Base-by-base conservation (phyloP, 768 basidiomycete species). In the Xerocomellus intermedius region DNA sequence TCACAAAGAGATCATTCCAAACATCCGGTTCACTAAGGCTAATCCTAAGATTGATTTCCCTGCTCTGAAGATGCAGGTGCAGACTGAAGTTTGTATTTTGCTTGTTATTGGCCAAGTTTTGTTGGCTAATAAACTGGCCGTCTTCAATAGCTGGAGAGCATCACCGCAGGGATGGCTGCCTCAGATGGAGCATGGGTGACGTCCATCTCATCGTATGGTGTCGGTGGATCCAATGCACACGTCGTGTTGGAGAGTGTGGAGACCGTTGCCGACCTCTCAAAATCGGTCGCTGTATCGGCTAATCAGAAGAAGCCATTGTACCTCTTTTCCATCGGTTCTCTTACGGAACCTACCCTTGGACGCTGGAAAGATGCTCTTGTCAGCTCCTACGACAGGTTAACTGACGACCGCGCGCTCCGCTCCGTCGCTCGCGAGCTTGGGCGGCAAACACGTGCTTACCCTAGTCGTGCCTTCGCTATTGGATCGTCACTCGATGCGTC, bases 141-240 rank as follows among this genome's bases (percentile, higher is more conserved):
- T n/a, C 21, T 47, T 44, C 26, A 5, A 57, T 50, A 61, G 62
- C 46, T 63, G 36, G 64, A 73, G 44, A 56, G 42, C 12, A 52
- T 72, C n/a, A 62, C 56, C 8, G 33, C 70, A 4, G 67, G 56
- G 19, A 68, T 71, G 60, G 72, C 67, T 42, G 62, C 66, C 13
- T 44, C 60, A 2, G 61, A 66, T 24, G 71, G 71, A 37, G 48
- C 57, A 42, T 70, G 63, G 60, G 67, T 73, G 39, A 60, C 70
- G 8, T 73, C 71, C 7, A 43, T 73, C 33, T 72, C 71, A 4
- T 70, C 67, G 9, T 71, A 71, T 45, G 70, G 71, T 49, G 64
- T 72, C 14, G 71, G 72, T 28, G 68, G 71, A 54, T 71, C 72
- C 16, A 73, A 72, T 33, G 71, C 65, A 9, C 69, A 73, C 46